A percentile compares a stretch with the other conserved stretches of the same genome.
Evolutionary conservation across 805 yeast genomes (phyloP).

Genomic region (Brettanomyces custersianus): DNA sequence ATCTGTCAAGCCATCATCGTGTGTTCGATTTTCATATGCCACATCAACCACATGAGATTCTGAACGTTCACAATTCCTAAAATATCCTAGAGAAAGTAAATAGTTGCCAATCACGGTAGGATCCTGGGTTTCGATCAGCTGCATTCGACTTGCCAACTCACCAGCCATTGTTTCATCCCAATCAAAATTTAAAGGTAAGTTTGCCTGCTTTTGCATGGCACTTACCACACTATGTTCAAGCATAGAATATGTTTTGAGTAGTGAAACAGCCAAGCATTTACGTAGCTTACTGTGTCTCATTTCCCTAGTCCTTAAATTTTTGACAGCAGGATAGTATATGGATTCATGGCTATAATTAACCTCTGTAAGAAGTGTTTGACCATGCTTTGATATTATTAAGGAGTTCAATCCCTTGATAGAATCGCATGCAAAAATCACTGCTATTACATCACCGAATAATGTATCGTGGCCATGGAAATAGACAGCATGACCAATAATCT

Average conservation of each 20-base stretch:
- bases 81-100: slow-evolving; percentile 45
- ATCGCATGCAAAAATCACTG: slow-evolving; percentile 42
- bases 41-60: slow-evolving; percentile 61
- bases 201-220: slow-evolving; percentile 11
- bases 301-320: slow-evolving; percentile 42
- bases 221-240: slow-evolving; percentile 29
- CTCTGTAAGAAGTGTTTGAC: slow-evolving; percentile 50
- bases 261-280: slow-evolving; percentile 66
- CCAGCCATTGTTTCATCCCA: slow-evolving; percentile 88
- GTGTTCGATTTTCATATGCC: slow-evolving; percentile 40
- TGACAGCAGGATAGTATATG: slow-evolving; percentile 70
- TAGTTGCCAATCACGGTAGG: slow-evolving; percentile 52
- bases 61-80: slow-evolving; percentile 30
- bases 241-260: slow-evolving; percentile 56
- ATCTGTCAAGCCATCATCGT: slow-evolving; percentile 25
- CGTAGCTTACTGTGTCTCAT: slow-evolving; percentile 52
- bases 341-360: slow-evolving; percentile 53
- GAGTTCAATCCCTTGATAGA: slow-evolving; percentile 36
- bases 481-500: slow-evolving; percentile 38
- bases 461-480: slow-evolving; percentile 44
- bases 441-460: slow-evolving; percentile 36
- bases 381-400: slow-evolving; percentile 53
- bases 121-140: slow-evolving; percentile 37
- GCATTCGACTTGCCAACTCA: slow-evolving; percentile 58
- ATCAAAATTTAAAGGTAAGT: slow-evolving; percentile 23